Evolutionary conservation across 345 rosid genomes (phyloP).

Genomic region (Physaria fendleri): DNA sequence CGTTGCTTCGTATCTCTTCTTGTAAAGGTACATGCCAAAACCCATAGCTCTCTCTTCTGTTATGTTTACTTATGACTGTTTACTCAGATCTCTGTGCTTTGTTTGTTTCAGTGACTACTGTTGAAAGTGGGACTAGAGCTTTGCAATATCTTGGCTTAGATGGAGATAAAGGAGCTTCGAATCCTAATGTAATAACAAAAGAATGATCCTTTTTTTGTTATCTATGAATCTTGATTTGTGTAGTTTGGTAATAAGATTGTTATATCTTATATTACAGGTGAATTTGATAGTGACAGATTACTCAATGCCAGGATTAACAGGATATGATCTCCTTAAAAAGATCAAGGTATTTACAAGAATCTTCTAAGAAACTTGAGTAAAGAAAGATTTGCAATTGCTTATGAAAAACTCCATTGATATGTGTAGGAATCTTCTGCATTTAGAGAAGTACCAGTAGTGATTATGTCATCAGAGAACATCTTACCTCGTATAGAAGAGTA

Average conservation of each 20-base stretch:
- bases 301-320: slow-evolving; percentile 84
- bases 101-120: slow-evolving; percentile 53
- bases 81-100: not conserved
- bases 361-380: not conserved
- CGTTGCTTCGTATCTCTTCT: slow-evolving; percentile 65
- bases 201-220: not conserved
- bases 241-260: not conserved
- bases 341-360: slow-evolving; percentile 42
- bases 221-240: not conserved
- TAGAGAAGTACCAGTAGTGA: slow-evolving; percentile 69
- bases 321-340: slow-evolving; percentile 74
- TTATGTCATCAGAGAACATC: slow-evolving; percentile 80
- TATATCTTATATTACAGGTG: no score
- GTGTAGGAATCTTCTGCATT: slow-evolving; percentile 60
- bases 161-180: slow-evolving; percentile 46
- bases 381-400: no score
- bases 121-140: slow-evolving; percentile 73
- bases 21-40: slow-evolving; percentile 52
- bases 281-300: slow-evolving; percentile 77
- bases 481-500: slow-evolving; percentile 65
- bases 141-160: slow-evolving; percentile 80
- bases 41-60: not conserved
- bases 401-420: not conserved
- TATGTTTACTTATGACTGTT: not conserved
- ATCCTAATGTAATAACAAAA: slow-evolving; percentile 37